phyloP scores from a whole-genome alignment of 768 basidiomycete genomes.

The Galerina marginata region DNA sequence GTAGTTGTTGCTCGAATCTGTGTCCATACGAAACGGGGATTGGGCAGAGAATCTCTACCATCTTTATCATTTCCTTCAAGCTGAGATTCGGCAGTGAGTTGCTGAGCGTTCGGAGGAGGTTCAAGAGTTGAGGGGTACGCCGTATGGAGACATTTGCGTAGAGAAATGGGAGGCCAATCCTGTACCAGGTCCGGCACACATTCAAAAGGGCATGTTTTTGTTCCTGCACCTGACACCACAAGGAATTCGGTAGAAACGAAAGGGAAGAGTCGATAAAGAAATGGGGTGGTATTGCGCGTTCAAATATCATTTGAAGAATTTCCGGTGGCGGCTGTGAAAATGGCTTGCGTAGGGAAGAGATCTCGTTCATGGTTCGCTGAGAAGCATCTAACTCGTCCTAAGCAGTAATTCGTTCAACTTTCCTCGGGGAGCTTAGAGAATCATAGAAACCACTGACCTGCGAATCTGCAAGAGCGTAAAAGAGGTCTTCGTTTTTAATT shows the following conservation, averaged over 20 bases:
- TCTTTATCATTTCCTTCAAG: not conserved
- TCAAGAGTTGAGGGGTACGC: constrained; percentile 25
- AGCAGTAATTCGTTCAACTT: not conserved
- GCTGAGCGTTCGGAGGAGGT: constrained; percentile 23
- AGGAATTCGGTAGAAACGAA: constrained; percentile 18
- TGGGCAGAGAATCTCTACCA: constrained; percentile 2
- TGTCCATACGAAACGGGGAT: constrained; percentile 1
- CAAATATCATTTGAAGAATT: constrained; percentile 31
- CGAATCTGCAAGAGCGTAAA: not conserved
- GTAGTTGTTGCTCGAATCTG: constrained; percentile 1
- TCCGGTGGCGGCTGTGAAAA: constrained; percentile 26
- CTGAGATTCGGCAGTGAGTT: not conserved
- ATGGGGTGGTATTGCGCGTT: constrained; percentile 25
- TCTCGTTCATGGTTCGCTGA: not conserved
- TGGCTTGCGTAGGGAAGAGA: constrained; percentile 10
- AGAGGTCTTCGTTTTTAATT: not conserved
- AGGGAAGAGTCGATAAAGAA: constrained; percentile 25
- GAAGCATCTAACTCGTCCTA: not conserved
- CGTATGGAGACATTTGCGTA: constrained; percentile 32
- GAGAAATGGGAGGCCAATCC: constrained; percentile 25
- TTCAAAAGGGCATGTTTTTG: constrained; percentile 25
- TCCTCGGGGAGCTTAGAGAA: not conserved
- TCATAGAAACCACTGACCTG: not conserved
- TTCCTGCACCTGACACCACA: constrained; percentile 26
- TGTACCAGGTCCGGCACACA: constrained; percentile 34